Conservation (phyloP, 495 filamentous ascomycete genomes). For the Aspergillus indologenus region DNA sequence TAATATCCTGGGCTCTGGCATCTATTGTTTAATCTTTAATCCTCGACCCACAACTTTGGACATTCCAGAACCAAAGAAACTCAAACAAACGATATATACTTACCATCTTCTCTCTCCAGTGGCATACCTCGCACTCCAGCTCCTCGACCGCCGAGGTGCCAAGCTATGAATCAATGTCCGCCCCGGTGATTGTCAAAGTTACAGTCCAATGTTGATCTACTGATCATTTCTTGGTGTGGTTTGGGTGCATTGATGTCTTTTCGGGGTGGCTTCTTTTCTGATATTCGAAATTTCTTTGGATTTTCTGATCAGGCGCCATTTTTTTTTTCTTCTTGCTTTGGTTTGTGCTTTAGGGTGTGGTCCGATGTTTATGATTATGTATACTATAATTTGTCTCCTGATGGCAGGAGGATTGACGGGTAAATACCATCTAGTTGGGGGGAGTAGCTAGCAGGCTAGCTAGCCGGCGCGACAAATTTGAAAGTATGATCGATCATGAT, state of each 20-base stretch:
- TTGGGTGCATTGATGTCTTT: no score
- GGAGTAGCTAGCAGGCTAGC: neutral
- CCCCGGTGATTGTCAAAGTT: no score
- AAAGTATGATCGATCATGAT: neutral
- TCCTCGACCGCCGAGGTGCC: conserved; percentile 33
- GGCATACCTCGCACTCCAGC: conserved; percentile 33
- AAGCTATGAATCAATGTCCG: no score
- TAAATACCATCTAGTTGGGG: neutral
- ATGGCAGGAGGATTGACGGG: neutral
- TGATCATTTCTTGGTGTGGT: no score
- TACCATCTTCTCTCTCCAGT: conserved; percentile 23
- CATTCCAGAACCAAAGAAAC: neutral
- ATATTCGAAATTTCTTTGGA: neutral
- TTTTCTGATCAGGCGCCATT: neutral
- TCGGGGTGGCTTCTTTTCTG: neutral
- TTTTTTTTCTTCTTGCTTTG: no score
- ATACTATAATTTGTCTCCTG: neutral
- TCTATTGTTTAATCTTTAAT: conserved; percentile 9
- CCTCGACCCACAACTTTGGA: conserved; percentile 1
- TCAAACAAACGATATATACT: conserved; percentile 4
- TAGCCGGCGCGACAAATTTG: no score
- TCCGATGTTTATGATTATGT: neutral
- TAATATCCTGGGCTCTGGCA: neutral
- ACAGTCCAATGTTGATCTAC: neutral
- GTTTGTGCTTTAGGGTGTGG: no score